Conservation (phyloP, 1,139 yeast species). For the Nakaseomyces sp. region DNA sequence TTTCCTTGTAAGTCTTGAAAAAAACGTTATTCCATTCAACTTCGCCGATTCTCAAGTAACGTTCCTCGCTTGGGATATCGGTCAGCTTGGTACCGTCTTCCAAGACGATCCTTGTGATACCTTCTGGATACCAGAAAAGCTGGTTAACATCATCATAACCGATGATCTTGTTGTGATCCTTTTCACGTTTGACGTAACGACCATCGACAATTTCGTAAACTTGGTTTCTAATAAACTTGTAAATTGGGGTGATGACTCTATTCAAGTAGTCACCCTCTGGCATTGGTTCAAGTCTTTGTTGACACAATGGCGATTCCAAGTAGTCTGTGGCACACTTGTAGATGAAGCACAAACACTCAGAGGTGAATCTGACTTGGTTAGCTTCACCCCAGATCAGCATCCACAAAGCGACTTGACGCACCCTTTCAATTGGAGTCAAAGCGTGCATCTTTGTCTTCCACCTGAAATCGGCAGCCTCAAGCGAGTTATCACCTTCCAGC, state of each 20-base stretch:
- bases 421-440: conserved; percentile 66
- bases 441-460: conserved; percentile 76
- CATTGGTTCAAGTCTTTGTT: conserved; percentile 77
- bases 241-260: conserved; percentile 84
- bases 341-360: conserved; percentile 87
- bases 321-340: conserved; percentile 90
- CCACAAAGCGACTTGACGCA: conserved; percentile 83
- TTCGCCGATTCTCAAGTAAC: conserved; percentile 83
- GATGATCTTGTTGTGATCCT: conserved; percentile 84
- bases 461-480: conserved; percentile 72
- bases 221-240: conserved; percentile 84
- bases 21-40: conserved; percentile 87
- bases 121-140: conserved; percentile 98
- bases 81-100: conserved; percentile 88
- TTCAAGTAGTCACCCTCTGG: conserved; percentile 95
- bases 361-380: conserved; percentile 89
- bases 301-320: conserved; percentile 81
- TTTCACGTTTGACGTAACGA: conserved; percentile 93
- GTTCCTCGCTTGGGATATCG: conserved; percentile 82
- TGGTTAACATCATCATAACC: conserved; percentile 99
- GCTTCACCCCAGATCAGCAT: conserved; percentile 97
- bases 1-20: conserved; percentile 92
- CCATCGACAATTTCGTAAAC: conserved; percentile 93
- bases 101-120: conserved; percentile 83
- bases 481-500: conserved; percentile 76